Percentiles rank a stretch among this genome's conserved stretches.
These are phyloP conservation scores for Viridothelium virens DNA, from an alignment of 495 filamentous ascomycete species.

Conservation along the genomic window DNA sequence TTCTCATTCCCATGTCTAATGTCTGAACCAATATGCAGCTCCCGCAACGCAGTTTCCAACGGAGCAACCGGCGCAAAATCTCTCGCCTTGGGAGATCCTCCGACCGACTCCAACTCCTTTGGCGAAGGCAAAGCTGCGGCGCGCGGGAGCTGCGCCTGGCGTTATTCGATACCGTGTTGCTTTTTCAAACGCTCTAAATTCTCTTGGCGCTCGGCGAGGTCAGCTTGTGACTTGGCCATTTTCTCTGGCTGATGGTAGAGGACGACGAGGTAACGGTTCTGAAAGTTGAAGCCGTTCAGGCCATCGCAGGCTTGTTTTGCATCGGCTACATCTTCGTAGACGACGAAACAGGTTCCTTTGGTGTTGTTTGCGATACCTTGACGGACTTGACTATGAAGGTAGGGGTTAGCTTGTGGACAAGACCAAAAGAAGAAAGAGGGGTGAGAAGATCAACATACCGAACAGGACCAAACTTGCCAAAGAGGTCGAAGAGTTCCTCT, in stretches of 20 bases:
- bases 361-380: constrained; percentile 96
- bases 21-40: neutral
- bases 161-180: constrained; percentile 97
- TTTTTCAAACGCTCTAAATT: constrained; percentile 96
- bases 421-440: neutral
- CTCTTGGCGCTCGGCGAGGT: constrained; percentile 87
- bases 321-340: constrained; percentile 99
- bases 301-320: constrained; percentile 98
- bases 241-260: constrained; percentile 98
- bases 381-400: constrained; percentile 73
- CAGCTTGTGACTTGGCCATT: constrained; percentile 76
- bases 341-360: constrained; percentile 96
- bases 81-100: neutral
- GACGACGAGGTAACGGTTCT: constrained; percentile 98
- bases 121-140: neutral
- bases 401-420: constrained; percentile 14
- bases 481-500: constrained; percentile 89
- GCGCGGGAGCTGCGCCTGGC: constrained; percentile 27
- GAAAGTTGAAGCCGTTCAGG: constrained; percentile 99
- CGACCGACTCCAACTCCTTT: neutral
- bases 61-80: neutral
- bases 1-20: neutral
- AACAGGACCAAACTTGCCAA: constrained; percentile 89
- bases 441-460: constrained; percentile 50
- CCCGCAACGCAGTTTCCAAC: neutral